These are phyloP conservation scores for Fusarium globosum DNA, from an alignment of 2,329 filamentous ascomycete genomes.

Conservation along the genomic window DNA sequence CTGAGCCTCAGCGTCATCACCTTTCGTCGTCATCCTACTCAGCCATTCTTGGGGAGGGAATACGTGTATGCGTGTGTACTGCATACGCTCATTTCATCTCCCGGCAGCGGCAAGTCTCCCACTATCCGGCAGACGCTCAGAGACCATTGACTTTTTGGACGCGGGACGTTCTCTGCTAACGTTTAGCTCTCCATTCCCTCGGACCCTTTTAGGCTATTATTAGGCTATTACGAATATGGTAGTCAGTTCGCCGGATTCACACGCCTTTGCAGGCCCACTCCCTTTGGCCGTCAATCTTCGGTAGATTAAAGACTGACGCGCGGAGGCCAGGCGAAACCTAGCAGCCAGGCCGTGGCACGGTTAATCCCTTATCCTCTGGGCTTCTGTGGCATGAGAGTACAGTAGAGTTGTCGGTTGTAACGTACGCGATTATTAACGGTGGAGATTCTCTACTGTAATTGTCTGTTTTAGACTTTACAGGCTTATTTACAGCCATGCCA, in stretches of 20 bases:
- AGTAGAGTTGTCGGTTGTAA: constrained; percentile 12
- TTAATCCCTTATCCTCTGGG: background rate
- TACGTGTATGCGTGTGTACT: background rate
- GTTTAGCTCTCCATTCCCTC: constrained; percentile 14
- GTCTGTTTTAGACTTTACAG: background rate
- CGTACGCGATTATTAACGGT: constrained; percentile 18
- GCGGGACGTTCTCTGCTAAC: background rate
- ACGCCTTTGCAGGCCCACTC: background rate
- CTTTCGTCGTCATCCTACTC: constrained; percentile 35
- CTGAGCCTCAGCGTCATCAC: constrained; percentile 1
- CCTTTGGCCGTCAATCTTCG: constrained; percentile 9
- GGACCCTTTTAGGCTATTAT: constrained; percentile 25
- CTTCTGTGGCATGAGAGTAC: background rate
- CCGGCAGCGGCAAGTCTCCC: constrained; percentile 4
- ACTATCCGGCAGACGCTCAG: constrained; percentile 3
- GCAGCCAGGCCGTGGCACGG: constrained; percentile 25
- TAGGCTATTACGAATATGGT: constrained; percentile 31
- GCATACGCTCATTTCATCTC: background rate
- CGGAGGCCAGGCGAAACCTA: constrained; percentile 33
- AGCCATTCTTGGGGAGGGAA: constrained; percentile 11
- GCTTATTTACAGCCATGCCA: background rate
- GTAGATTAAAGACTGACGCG: constrained; percentile 27
- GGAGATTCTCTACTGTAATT: background rate
- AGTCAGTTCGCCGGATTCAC: constrained; percentile 16
- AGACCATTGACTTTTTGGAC: background rate